Evolutionary conservation across 2,329 filamentous ascomycete genomes (phyloP), one percentile per base, ranked within the genome.

Genomic region (Alternaria rosae): DNA sequence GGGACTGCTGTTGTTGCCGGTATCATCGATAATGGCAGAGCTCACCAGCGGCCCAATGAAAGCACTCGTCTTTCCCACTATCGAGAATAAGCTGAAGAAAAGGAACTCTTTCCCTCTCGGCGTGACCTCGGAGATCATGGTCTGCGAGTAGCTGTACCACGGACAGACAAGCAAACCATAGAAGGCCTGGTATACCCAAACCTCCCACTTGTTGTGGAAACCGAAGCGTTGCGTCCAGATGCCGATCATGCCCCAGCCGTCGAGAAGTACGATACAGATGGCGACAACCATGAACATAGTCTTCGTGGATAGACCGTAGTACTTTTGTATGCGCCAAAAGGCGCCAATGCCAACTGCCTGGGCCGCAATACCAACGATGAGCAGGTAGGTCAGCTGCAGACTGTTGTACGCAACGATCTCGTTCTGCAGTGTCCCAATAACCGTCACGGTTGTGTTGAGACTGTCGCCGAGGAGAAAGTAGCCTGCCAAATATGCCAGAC

Each of bases 401-500:
- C 87, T 89, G 70, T 89, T 87, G 76, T 90, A 91, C 4, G 83
- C 81, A 4, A 91, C 88, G 5, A 91, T 84, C 35, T 82, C 82
- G 67, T 91, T 91, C 70, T 91, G 89, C 6, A 91, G 76, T 0
- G 88, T 91, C 1, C 80, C 83, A 30, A 91, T 87, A 21, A 91
- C 88, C 0, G 89, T 91, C 6, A 91, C 87, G 0, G 89, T 90
- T 0, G 89, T 92, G 74, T 91, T 91, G 35, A 91, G 81, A 1
- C 86, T 88, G 76, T 91, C 89, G n/a, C 88, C 89, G 0, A 91
- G 84, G 2, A 91, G 80, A 72, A 91, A 91, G 71, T 90, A 91
- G 4, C 84, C 83, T 77, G 64, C 60, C 0, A 92, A 83, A 73
- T 91, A 91, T 17, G 90, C 80, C 26, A 91, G 75, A 64, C 85